Evolutionary conservation across 805 yeast genomes (phyloP).

Genomic region (Metschnikowia lachancei): DNA sequence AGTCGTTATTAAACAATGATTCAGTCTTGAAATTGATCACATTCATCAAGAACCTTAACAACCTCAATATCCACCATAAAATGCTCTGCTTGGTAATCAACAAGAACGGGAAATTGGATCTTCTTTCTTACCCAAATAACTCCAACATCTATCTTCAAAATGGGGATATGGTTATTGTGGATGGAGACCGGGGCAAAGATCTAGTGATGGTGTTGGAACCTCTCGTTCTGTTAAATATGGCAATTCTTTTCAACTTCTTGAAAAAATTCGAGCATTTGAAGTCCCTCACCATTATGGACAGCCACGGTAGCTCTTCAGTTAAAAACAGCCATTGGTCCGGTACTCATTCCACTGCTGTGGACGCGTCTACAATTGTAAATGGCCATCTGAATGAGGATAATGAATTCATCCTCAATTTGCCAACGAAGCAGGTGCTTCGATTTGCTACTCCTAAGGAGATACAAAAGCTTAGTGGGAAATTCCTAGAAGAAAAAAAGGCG

Average conservation of each 20-base stretch:
- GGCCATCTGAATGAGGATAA: conserved; percentile 51
- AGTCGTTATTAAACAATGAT: conserved; percentile 27
- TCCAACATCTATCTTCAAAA: conserved; percentile 57
- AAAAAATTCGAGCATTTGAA: conserved; percentile 70
- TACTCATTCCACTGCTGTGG: conserved; percentile 37
- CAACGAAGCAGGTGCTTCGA: conserved; percentile 73
- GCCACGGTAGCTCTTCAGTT: conserved; percentile 19
- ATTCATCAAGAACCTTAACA: conserved; percentile 41
- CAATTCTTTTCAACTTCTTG: conserved; percentile 67
- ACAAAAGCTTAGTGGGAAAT: conserved; percentile 57
- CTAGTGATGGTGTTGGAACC: conserved; percentile 72
- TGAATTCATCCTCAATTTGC: conserved; percentile 60
- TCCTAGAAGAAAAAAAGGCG: conserved; percentile 70
- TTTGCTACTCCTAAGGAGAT: conserved; percentile 75
- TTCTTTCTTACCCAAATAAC: conserved; percentile 62
- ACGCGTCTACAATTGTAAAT: conserved; percentile 38
- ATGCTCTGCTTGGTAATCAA: conserved; percentile 49
- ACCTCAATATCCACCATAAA: conserved; percentile 41
- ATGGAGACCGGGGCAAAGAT: conserved; percentile 84
- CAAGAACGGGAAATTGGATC: conserved; percentile 67
- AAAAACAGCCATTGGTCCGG: conserved; percentile 32
- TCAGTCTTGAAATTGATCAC: conserved; percentile 32
- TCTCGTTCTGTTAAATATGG: conserved; percentile 56
- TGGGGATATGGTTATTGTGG: conserved; percentile 70
- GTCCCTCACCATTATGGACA: conserved; percentile 41